Evolutionary conservation across 169 alveolate species (phyloP).

Genomic region (Condylostoma magnum): DNA sequence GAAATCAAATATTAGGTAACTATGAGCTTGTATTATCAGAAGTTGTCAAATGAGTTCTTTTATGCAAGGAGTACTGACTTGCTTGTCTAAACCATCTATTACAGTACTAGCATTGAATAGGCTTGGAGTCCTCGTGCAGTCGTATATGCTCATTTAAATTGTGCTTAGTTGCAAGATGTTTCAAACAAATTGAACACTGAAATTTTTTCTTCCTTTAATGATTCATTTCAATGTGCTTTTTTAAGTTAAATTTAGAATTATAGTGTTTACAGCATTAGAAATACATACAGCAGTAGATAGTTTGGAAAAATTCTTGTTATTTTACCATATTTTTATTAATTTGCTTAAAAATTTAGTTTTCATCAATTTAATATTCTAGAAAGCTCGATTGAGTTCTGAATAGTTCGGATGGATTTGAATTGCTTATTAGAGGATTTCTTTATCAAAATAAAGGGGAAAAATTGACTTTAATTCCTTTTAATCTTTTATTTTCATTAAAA

Average conservation of each 20-base stretch:
- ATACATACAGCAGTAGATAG: conserved; percentile 22
- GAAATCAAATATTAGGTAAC: too few relatives aligned
- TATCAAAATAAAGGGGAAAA: too few relatives aligned
- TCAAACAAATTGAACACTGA: conserved; percentile 2
- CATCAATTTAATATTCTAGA: too few relatives aligned
- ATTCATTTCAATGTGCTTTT: conserved; percentile 5
- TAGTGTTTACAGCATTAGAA: conserved; percentile 5
- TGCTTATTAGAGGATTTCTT: too few relatives aligned
- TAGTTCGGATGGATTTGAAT: too few relatives aligned
- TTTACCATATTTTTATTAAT: too few relatives aligned
- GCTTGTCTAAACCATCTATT: conserved; percentile 9
- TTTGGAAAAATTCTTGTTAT: too few relatives aligned
- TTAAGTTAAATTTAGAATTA: conserved; percentile 8
- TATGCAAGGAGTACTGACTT: conserved; percentile 22
- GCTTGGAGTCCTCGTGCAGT: conserved; percentile 1
- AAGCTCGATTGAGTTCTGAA: too few relatives aligned
- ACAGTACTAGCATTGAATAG: neutral
- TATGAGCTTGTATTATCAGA: too few relatives aligned
- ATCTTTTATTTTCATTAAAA: too few relatives aligned
- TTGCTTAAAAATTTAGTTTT: too few relatives aligned
- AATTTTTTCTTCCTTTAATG: neutral
- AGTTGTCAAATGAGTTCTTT: conserved; percentile 15
- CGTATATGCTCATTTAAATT: conserved; percentile 17
- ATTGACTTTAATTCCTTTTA: too few relatives aligned
- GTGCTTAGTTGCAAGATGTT: neutral